A percentile compares a stretch with the other conserved stretches of the same genome.
Conservation (phyloP, 352 stramenopile species). For the Phytophthora aleatoria region DNA sequence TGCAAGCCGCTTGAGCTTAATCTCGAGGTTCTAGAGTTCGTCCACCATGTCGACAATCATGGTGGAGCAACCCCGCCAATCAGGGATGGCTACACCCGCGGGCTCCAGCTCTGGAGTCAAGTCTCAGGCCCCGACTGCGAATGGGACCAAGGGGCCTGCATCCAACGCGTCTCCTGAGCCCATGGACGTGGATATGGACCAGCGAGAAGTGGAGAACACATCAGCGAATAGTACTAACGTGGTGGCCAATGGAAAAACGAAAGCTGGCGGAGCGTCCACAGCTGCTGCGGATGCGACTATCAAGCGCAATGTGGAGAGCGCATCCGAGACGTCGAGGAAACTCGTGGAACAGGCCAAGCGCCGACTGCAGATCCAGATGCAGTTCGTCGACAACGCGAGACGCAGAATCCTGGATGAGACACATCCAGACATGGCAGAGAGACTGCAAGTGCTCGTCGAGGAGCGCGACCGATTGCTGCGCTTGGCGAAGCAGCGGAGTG, state of each 20-base stretch:
- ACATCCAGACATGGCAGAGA: conserved; percentile 68
- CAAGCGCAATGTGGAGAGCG: conserved; percentile 22
- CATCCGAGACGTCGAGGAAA: conserved; percentile 36
- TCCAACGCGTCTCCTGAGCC: conserved; percentile 4
- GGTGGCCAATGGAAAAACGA: conserved; percentile 22
- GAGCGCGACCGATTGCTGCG: conserved; percentile 57
- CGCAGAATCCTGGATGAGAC: conserved; percentile 65
- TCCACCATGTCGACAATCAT: conserved; percentile 38
- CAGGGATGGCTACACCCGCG: conserved; percentile 31
- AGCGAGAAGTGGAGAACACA: conserved; percentile 6
- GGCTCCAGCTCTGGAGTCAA: conserved; percentile 14
- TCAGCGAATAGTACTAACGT: conserved; percentile 5
- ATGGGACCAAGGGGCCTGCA: conserved; percentile 17
- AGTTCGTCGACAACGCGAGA: conserved; percentile 70
- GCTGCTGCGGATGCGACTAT: conserved; percentile 4
- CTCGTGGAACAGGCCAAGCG: conserved; percentile 39
- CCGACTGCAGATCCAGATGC: conserved; percentile 68
- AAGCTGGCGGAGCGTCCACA: not conserved
- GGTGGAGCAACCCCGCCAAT: conserved; percentile 30
- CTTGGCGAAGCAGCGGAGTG: conserved; percentile 46
- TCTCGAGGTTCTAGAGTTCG: conserved; percentile 1
- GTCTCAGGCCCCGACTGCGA: conserved; percentile 6
- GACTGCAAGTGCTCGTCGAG: conserved; percentile 42
- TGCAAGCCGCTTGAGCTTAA: not conserved
- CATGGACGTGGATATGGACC: conserved; percentile 29